Evolutionary conservation across 2,329 filamentous ascomycete species (phyloP), one percentile per base, ranked within the genome.

Genomic region (Sarocladium oryzae): DNA sequence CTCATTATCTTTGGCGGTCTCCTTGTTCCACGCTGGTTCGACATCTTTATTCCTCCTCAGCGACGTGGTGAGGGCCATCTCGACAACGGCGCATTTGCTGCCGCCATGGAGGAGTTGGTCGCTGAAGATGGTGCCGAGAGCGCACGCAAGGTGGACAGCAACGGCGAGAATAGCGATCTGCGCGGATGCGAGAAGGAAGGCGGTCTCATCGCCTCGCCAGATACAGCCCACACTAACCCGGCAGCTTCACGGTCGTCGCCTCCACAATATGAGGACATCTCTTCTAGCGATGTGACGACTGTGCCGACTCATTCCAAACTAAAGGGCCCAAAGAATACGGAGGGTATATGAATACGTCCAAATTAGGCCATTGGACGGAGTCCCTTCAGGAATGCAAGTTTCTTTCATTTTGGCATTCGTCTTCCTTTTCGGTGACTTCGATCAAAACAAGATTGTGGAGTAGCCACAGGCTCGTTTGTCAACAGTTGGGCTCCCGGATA

Each of bases 21-120:
- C 36, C 63, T 79, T 4, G 60, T 78, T 26, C 79, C 79, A 2
- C 67, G 75, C 9, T 82, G 77, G 63, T 79, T 75, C 56, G 69
- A 78, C 56, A 62, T 71, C 3, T 71, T 82, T 30, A 72, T 82
- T 30, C 77, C 78, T 1, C 57, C 66, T 0, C 57, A 67, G 2
- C 69, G 78, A 1, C 65, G 69, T 1, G 62, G 62, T 7, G 77
- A 81, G 50, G 77, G 76, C 8, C 69, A 62, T 51, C 56, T 63
- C 11, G 50, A 58, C 16, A 61, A 59, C 35, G 61, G 58, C 15
- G 57, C 57, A 7, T 55, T 55, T 13, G 37, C 41, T 21, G 43
- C 54, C 16, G 51, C 52, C 23, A 28, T 38, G 18, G 49, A 51
- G 26, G 43, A 49, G 16, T 32, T 49, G 20, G 26, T 43, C 20